Base-by-base conservation (phyloP, 2,329 filamentous ascomycete species). In the Calonectria multiphialidica region DNA sequence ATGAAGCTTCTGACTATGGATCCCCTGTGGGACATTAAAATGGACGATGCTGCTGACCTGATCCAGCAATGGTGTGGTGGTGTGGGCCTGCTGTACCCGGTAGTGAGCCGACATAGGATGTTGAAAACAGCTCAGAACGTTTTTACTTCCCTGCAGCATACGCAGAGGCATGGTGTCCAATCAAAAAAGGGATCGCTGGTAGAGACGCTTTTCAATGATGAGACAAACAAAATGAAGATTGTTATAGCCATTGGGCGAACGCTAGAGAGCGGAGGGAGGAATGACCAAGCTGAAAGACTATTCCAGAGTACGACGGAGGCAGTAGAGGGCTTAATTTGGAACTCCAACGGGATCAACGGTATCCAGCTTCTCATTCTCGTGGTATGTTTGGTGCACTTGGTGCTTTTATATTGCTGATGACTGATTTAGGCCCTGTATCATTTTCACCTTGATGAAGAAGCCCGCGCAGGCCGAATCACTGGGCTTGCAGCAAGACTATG, bases 401-500 rank as follows among this genome's bases (percentile, higher is more conserved):
- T n/a, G n/a, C n/a, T n/a, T n/a, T n/a, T n/a, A n/a, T n/a, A n/a
- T n/a, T n/a, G n/a, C n/a, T n/a, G n/a, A n/a, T n/a, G n/a, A n/a
- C n/a, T n/a, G n/a, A n/a, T n/a, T n/a, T 23, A 70, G 67, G 67
- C 67, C 2, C 16, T 65, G 18, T 70, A 70, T 12, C 33, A 63
- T 16, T 70, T 64, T 13, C 61, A 70, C 16, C 59, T 70, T 2
- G 67, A 70, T 16, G 67, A 70, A 35, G 67, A 70, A 25, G 59
- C 47, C 10, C 67, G 47, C 5, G 63, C 67, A 12, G 57, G 67
- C 13, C 18, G 67, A 15, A 70, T 70, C 7, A 30, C 30, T 8
- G 67, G 67, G 7, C 65, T 70, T 42, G 67, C 67, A 30, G 67
- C 67, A 45, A 70, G 67, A 33, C 40, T 70, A 1, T 70, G 67